Evolutionary conservation across 2,329 filamentous ascomycete species (phyloP), one percentile per base, ranked within the genome.

Genomic region (Escovopsis sp.): DNA sequence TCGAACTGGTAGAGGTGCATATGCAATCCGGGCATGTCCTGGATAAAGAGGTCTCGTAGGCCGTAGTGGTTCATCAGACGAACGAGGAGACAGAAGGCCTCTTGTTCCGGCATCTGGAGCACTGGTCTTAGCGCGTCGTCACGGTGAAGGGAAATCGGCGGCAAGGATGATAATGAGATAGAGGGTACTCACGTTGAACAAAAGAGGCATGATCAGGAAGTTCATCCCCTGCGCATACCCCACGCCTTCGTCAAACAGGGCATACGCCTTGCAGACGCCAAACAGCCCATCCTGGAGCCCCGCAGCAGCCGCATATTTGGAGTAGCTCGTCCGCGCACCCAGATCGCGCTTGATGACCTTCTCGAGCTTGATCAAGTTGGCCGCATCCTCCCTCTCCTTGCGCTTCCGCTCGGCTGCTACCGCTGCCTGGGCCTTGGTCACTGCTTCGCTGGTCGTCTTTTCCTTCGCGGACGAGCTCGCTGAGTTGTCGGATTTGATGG

Each of bases 141-240:
- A 32, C 11, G 28, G 23, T 23, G 23, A 23, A 23, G 23, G 6
- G 6, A 23, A 32, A 9, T 32, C 8, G 28, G 7, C 8, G 8
- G 28, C 8, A 32, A 11, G 8, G n/a, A 43, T 12, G 23, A 3
- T 26, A 4, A 11, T 23, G 11, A 33, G 18, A 23, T 23, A 4
- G 12, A 18, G 4, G 33, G 26, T 12, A 60, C 79, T 69, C 65
- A 84, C 80, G 59, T 95, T 96, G 66, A 98, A 95, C 1, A 98
- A 69, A 15, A 98, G 62, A 23, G 93, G 91, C 87, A 96, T 96
- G 39, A 87, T 84, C 46, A 98, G 77, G 56, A 98, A 98, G 58
- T 96, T 98, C 84, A 98, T 95, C 57, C 91, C 91, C 61, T 98
- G 91, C 0, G 93, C 89, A 60, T 98, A 98, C 30, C 91, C 89